Evolutionary conservation across 2,329 filamentous ascomycete genomes (phyloP).

Genomic region (Alternaria triticina): DNA sequence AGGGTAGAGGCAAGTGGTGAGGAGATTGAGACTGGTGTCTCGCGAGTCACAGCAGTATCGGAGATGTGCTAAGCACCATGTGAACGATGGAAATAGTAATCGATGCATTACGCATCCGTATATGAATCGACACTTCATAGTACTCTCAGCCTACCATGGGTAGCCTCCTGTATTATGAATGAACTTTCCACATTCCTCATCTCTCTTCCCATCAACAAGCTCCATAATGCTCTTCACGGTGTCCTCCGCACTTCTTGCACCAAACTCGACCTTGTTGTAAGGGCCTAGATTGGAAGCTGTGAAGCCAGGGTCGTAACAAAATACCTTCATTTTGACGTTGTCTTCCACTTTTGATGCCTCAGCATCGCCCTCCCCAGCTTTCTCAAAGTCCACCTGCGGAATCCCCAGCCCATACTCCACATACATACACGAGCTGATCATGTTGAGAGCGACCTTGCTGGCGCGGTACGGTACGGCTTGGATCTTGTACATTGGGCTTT

Average conservation of each 20-base stretch:
- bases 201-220: slow-evolving; percentile 47
- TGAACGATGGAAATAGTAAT: too few relatives aligned
- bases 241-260: slow-evolving; percentile 44
- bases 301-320: slow-evolving; percentile 49
- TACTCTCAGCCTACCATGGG: slow-evolving; percentile 32
- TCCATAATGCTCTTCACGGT: slow-evolving; percentile 44
- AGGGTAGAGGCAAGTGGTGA: neutral
- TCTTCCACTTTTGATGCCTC: slow-evolving; percentile 8
- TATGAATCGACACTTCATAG: neutral
- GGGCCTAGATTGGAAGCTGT: slow-evolving; percentile 43
- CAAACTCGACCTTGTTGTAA: slow-evolving; percentile 44
- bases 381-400: slow-evolving; percentile 11
- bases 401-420: slow-evolving; percentile 35
- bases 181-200: slow-evolving; percentile 41
- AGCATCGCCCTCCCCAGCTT: neutral
- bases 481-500: slow-evolving; percentile 35
- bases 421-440: slow-evolving; percentile 44
- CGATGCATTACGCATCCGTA: neutral
- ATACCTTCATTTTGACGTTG: slow-evolving; percentile 42
- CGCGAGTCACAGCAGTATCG: neutral
- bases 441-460: slow-evolving; percentile 50
- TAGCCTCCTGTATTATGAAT: slow-evolving; percentile 41
- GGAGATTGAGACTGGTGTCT: neutral
- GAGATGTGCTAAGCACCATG: too few relatives aligned
- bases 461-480: slow-evolving; percentile 41